Evolutionary conservation across 2,329 filamentous ascomycete genomes (phyloP), one percentile per base, ranked within the genome.

Genomic region (Cladophialophora yegresii): DNA sequence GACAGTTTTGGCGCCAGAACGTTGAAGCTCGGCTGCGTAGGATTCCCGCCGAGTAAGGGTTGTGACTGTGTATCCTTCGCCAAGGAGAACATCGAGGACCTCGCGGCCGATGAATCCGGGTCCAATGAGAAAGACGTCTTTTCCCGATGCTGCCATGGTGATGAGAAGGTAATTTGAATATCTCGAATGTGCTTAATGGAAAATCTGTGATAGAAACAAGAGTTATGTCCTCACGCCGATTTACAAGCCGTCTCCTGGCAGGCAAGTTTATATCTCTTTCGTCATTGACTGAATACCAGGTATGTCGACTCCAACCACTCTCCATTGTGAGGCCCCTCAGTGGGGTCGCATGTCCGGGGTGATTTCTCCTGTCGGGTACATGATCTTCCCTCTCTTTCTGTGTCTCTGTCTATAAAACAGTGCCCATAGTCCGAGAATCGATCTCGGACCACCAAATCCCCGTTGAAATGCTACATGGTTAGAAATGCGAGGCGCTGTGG

Each of bases 31-130:
- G 7, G 53, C 23, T 13, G 66, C 66, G 23, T 65, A 58, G 2
- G 58, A 40, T 30, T 70, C 61, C 33, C 68, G 61, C 13, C 68
- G 64, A 1, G 63, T 63, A 8, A 70, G 75, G 1, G 74, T 76
- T 0, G 79, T 81, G 32, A 83, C 77, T 1, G 69, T 65, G 69
- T 82, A 80, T 20, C 75, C 72, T 60, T 81, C 77, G 54, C 71
- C 70, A 47, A 79, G 68, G 16, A 83, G 75, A 6, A 78, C 71
- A 5, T 81, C 77, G 26, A 83, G 73, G 45, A 83, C 74, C 30
- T 81, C 78, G 71, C 78, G 78, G 49, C 81, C 81, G 61, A 83
- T 67, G 61, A 70, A 69, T 10, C 69, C 67, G 7, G 67, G 65
- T 53, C 69, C 69, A 36, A 70, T 64, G 20, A 70, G 61, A 47